Evolutionary conservation across 2,329 filamentous ascomycete species (phyloP), one percentile per base, ranked within the genome.

Genomic region (Diplodia corticola): DNA sequence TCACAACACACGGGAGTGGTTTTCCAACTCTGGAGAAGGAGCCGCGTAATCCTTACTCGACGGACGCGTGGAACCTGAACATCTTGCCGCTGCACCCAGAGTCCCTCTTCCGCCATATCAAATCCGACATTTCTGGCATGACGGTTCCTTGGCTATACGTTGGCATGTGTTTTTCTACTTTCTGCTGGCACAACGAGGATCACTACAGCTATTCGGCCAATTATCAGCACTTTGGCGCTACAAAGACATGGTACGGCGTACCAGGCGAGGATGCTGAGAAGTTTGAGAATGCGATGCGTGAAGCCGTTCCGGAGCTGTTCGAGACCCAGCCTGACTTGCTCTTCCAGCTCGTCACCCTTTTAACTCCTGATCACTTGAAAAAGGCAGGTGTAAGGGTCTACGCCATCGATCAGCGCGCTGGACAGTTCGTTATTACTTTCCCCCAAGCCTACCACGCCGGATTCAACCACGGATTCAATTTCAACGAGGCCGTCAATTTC

Each of bases 151-250:
- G 95, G 95, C 88, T 99, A 3, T 99, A 99, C 75, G 95, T 99
- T 4, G 95, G 95, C 68, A 99, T 99, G 95, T 96, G 96, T 46
- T 99, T 99, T 76, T 99, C 95, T 0, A 98, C 95, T 0, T 99
- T 99, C 75, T 99, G 95, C 78, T 99, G 95, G 95, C 95, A 99
- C 77, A 97, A 97, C 69, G 95, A 99, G 74, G 95, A 99, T 73
- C 95, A 99, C 75, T 97, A 97, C 75, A 90, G 95, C 1, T 99
- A 98, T 76, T 99, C 95, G 0, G 91, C 95, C 63, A 99, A 99
- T 71, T 99, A 98, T 73, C 95, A 99, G 76, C 95, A 99, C 73
- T 96, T 99, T 73, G 95, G 95, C 10, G 93, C 93, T 1, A 99
- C 95, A 1, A 99, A 99, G 81, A 99, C 95, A 0, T 99, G 95